Evolutionary conservation across 2,329 filamentous ascomycete species (phyloP).

Genomic region (Penicillium sp.): DNA sequence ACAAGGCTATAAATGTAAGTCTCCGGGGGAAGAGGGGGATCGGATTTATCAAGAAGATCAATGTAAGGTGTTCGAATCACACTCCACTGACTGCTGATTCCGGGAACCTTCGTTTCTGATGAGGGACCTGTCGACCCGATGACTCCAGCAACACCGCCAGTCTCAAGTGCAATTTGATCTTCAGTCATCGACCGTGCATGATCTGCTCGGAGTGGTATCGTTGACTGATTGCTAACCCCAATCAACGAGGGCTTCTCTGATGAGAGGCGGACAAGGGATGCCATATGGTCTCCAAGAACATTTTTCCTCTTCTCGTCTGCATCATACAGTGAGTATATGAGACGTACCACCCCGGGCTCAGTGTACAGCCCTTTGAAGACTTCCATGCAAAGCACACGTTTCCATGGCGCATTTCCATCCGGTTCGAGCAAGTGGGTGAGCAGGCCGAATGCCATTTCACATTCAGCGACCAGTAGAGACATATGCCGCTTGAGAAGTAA

Average conservation of each 20-base stretch:
- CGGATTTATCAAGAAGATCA: constrained; percentile 88
- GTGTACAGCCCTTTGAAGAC: constrained; percentile 80
- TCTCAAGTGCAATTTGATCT: constrained; percentile 84
- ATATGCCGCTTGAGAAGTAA: constrained; percentile 75
- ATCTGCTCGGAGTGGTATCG: constrained; percentile 62
- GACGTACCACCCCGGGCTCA: constrained; percentile 69
- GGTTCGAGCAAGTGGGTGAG: constrained; percentile 84
- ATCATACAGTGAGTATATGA: constrained; percentile 78
- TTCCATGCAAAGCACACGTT: constrained; percentile 83
- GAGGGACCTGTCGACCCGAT: constrained; percentile 67
- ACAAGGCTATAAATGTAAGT: constrained; percentile 91
- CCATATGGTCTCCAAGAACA: constrained; percentile 74
- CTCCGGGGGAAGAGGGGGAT: constrained; percentile 75
- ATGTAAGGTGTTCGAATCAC: constrained; percentile 79
- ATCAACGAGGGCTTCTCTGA: constrained; percentile 87
- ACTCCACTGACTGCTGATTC: constrained; percentile 90
- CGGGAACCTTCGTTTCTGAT: constrained; percentile 60
- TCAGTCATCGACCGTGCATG: constrained; percentile 54
- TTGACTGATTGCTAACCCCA: constrained; percentile 82
- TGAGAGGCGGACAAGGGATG: constrained; percentile 83
- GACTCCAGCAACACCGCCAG: constrained; percentile 78
- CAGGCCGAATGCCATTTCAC: constrained; percentile 73
- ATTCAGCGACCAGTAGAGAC: constrained; percentile 66
- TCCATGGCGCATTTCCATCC: constrained; percentile 73
- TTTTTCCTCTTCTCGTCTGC: constrained; percentile 63